A percentile compares a stretch with the other conserved stretches of the same genome.
Evolutionary conservation across 108 stramenopile genomes (phyloP).

Genomic region (Mayamaea pseudoterrestris): DNA sequence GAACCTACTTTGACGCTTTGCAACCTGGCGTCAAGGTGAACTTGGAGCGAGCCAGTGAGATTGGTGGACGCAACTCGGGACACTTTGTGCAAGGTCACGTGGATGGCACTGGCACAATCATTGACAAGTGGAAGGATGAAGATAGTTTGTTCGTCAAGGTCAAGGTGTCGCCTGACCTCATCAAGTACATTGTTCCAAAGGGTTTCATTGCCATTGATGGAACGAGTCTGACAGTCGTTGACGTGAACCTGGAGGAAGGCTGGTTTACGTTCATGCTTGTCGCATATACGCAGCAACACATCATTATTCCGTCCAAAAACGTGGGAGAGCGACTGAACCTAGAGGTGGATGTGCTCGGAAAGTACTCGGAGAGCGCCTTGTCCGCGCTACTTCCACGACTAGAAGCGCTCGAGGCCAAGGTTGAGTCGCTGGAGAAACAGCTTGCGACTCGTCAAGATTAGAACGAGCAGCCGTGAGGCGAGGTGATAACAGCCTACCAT

Average conservation of each 20-base stretch:
- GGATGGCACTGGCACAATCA: constrained; percentile 79
- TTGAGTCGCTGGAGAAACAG: constrained; percentile 45
- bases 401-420: constrained; percentile 68
- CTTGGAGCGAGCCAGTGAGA: constrained; percentile 85
- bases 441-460: too few relatives aligned
- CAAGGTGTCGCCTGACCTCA: constrained; percentile 41
- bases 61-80: constrained; percentile 89
- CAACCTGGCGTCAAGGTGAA: constrained; percentile 65
- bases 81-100: constrained; percentile 99
- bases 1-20: constrained; percentile 68
- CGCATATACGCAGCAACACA: constrained; percentile 95
- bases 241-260: constrained; percentile 34
- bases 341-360: constrained; percentile 95
- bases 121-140: constrained; percentile 66
- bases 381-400: constrained; percentile 65
- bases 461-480: too few relatives aligned
- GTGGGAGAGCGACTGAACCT: constrained; percentile 79
- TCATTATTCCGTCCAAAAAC: constrained; percentile 68
- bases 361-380: constrained; percentile 77
- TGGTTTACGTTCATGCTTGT: constrained; percentile 98
- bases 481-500: too few relatives aligned
- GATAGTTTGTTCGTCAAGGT: constrained; percentile 89
- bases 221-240: constrained; percentile 88
- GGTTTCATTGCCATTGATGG: constrained; percentile 98
- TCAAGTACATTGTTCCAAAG: constrained; percentile 92